Evolutionary conservation across 495 filamentous ascomycete species (phyloP), one percentile per base, ranked within the genome.

Genomic region (Penicillium crystallinum): DNA sequence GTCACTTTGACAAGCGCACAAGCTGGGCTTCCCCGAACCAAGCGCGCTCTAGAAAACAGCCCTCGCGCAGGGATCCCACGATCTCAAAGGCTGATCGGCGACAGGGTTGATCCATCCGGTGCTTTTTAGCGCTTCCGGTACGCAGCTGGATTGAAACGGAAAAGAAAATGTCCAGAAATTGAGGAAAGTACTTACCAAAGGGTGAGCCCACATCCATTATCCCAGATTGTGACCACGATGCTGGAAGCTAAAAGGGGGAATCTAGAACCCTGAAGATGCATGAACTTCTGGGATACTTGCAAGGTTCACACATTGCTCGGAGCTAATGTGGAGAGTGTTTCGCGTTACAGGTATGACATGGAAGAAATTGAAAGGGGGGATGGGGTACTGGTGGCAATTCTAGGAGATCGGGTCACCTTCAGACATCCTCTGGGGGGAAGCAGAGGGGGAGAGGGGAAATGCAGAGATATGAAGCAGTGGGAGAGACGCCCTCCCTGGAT

Each of bases 91-190:
- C 30, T 55, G 61, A 66, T 66, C 61, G 52, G 27, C 57, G 46
- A 47, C 57, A 58, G 50, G 56, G 30, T 18, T 11, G 55, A 49
- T 58, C 52, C 34, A 35, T 25, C 50, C 41, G 29, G 29, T 31
- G 29, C 18, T 49, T 31, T 45, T 55, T 63, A 53, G 57, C 53
- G 57, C 57, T 49, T 52, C 56, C 47, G 51, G 41, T 11, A 47
- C 52, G 59, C 59, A 63, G 33, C 53, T 61, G 42, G 60, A 61
- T 66, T 14, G 42, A 66, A 66, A 54, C 25, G 57, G 57, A 55
- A 66, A 65, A 58, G 61, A 63, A 49, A 31, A 61, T 22, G 44
- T 33, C 55, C 55, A 49, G 48, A 52, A 60, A 50, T 34, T 42
- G 50, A 45, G 18, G 7, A 22, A 27, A 25, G 46, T 37, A 38